Percentiles rank a stretch among this genome's conserved stretches.
These are phyloP conservation scores for Phytomonas sp. DNA, from an alignment of 208 protist species.

Conservation along the genomic window DNA sequence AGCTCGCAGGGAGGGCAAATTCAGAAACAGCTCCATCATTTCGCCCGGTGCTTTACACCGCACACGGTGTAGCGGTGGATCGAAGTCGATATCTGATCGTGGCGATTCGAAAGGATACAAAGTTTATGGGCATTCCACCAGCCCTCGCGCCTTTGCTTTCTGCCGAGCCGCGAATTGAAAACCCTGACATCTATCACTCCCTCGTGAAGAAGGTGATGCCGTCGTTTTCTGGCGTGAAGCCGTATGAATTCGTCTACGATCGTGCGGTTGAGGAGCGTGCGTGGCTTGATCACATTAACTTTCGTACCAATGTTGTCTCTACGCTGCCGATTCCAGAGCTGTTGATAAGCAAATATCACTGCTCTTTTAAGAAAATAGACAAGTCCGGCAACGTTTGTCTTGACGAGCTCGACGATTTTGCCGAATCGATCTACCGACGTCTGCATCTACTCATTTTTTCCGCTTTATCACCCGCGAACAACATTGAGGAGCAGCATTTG, in stretches of 20 bases:
- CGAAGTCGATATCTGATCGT: conserved; percentile 43
- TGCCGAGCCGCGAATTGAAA: conserved; percentile 52
- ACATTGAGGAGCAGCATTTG: background rate
- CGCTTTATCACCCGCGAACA: conserved; percentile 15
- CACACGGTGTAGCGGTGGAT: conserved; percentile 36
- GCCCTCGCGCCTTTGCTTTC: conserved; percentile 59
- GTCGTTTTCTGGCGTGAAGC: background rate
- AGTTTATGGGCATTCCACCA: conserved; percentile 35
- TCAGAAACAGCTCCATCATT: conserved; percentile 12
- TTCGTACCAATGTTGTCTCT: conserved; percentile 27
- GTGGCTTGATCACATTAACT: conserved; percentile 53
- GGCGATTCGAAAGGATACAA: conserved; percentile 34
- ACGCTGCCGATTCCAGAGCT: conserved; percentile 33
- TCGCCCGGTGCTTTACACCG: conserved; percentile 48
- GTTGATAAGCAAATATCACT: conserved; percentile 50
- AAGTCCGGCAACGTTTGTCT: conserved; percentile 41
- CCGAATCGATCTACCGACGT: conserved; percentile 39
- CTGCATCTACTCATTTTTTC: conserved; percentile 29
- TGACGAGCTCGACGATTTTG: conserved; percentile 51
- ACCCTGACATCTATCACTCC: conserved; percentile 42
- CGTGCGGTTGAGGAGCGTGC: conserved; percentile 38
- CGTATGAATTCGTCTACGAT: conserved; percentile 17
- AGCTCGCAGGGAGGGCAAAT: background rate
- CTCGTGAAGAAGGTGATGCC: conserved; percentile 15
- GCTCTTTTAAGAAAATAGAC: conserved; percentile 41